These are phyloP conservation scores for Exophiala lecanii-corni DNA, from an alignment of 2,329 filamentous ascomycete genomes.

Conservation along the genomic window DNA sequence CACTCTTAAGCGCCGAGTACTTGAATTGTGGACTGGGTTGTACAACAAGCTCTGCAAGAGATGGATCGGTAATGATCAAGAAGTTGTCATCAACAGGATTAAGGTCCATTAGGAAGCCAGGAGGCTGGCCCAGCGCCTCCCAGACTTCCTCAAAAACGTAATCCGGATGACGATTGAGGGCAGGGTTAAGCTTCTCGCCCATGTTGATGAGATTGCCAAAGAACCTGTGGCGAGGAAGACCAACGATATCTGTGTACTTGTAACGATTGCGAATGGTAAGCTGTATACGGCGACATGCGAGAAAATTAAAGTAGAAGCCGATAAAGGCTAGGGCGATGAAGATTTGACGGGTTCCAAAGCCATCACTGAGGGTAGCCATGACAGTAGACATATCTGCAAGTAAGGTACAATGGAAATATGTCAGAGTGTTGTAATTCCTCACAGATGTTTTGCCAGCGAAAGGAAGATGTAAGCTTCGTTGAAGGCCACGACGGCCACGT, in stretches of 20 bases:
- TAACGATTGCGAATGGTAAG: conserved; percentile 10
- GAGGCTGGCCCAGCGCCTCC: conserved; percentile 17
- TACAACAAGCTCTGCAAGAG: conserved; percentile 37
- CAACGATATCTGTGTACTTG: conserved; percentile 13
- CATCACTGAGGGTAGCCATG: too few species aligned
- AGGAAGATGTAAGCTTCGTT: too few species aligned
- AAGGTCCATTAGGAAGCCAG: conserved; percentile 35
- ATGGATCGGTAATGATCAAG: conserved; percentile 36
- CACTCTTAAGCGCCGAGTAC: conserved; percentile 28
- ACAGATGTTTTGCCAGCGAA: too few species aligned
- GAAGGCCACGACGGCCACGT: too few species aligned
- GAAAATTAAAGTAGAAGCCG: not conserved
- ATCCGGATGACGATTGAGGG: conserved; percentile 18
- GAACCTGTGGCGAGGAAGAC: conserved; percentile 17
- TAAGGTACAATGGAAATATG: too few species aligned
- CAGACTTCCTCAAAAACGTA: conserved; percentile 22
- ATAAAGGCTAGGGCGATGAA: not conserved
- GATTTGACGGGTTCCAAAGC: too few species aligned
- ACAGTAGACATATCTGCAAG: too few species aligned
- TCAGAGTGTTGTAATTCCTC: too few species aligned
- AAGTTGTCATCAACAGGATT: conserved; percentile 37
- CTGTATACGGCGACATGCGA: not conserved
- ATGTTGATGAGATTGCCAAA: conserved; percentile 21
- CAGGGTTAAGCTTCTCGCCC: conserved; percentile 17
- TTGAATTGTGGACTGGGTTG: conserved; percentile 36